Evolutionary conservation across 768 basidiomycete species (phyloP), one percentile per base, ranked within the genome.

Genomic region (Kondoa subrosea): DNA sequence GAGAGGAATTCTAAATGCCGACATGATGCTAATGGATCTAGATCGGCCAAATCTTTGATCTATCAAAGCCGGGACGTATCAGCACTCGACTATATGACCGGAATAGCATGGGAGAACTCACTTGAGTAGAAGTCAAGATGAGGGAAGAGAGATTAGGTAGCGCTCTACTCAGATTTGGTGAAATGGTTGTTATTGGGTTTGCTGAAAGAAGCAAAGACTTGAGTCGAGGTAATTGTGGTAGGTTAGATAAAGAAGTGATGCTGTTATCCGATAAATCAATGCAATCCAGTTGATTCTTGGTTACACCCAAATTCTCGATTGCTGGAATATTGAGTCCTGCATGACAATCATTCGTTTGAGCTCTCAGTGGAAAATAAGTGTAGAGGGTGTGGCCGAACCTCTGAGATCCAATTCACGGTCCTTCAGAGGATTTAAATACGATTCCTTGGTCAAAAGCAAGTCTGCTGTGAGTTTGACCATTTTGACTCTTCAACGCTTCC

Each of bases 261-360:
- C 87, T 84, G 76, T 93, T 93, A 80, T 93, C 91, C 68, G 91
- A 91, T 69, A 92, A 82, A 80, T 93, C 91, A 76, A 93, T 88
- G 70, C 86, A 84, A 82, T 93, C 91, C 75, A 92, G 87, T 79
- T 90, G 87, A 80, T 93, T 91, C 87, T 71, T 71, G 16, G 90
- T 89, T 71, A 91, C 87, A 81, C 90, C 91, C 72, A 93, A 82
- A 82, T 93, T 93, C 85, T 93, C 91, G 76, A 93, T 93, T 67
- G 87, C 84, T 66, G 91, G 90, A 72, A 92, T 91, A 83, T 89
- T 91, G 80, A 87, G 87, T 68, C 90, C 89, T 91, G 77, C 72
- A 74, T 72, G 65, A 64, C 34, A 66, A 66, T 31, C 25, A 65
- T n/a, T 26, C 26, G 27, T 2, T 40, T 31, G 30, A 34, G 64